phyloP scores from a whole-genome alignment of 2,329 filamentous ascomycete species.

The Fusarium denticulatum region DNA sequence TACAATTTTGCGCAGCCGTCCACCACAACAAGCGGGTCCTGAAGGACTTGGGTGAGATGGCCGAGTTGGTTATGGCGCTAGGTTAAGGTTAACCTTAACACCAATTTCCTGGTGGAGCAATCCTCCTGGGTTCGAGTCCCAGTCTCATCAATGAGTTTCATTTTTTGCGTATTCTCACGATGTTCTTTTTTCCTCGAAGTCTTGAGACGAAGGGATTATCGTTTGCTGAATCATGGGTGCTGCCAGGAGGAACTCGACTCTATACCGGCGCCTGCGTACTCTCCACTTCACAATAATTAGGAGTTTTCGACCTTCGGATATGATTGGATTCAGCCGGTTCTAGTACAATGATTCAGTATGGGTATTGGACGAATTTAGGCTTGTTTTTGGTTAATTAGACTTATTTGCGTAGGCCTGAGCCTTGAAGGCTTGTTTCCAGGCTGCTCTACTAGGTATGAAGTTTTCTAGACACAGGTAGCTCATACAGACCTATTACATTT shows the following conservation, averaged over 20 bases:
- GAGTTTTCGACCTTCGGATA: slow-evolving; percentile 27
- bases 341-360: slow-evolving; percentile 10
- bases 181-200: slow-evolving; percentile 2
- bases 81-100: slow-evolving; percentile 41
- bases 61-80: slow-evolving; percentile 44
- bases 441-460: too few relatives aligned
- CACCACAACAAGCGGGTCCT: slow-evolving; percentile 33
- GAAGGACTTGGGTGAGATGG: slow-evolving; percentile 37
- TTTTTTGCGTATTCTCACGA: slow-evolving; percentile 20
- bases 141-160: slow-evolving; percentile 37
- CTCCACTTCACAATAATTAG: not conserved
- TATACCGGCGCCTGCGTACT: not conserved
- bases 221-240: not conserved
- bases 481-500: not conserved
- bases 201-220: not conserved
- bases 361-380: not conserved
- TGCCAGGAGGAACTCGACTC: not conserved
- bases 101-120: slow-evolving; percentile 42
- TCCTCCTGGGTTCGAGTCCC: slow-evolving; percentile 44
- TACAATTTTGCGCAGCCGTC: slow-evolving; percentile 1
- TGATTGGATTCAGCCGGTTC: not conserved
- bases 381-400: slow-evolving; percentile 8
- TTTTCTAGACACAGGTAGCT: not conserved
- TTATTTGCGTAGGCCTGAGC: not conserved
- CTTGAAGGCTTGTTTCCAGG: not conserved